Percentiles rank a stretch among this genome's conserved stretches.
phyloP scores from a whole-genome alignment of 1,284 basidiomycete species.

The Afroboletus lepidellus region DNA sequence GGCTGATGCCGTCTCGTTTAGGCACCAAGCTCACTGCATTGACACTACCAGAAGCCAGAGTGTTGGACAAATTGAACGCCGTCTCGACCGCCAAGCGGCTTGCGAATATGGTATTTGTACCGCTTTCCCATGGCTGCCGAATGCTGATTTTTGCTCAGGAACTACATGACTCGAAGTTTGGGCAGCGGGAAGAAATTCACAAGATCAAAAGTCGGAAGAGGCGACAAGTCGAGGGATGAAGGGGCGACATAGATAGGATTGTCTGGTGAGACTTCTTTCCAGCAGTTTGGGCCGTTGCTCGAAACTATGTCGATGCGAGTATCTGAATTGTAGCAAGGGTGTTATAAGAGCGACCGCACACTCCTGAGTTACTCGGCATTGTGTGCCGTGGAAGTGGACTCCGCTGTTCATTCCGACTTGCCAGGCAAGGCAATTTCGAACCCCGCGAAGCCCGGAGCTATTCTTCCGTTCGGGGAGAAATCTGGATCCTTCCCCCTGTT shows the following conservation, averaged over 20 bases:
- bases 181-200: conserved; percentile 82
- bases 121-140: background rate
- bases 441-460: conserved; percentile 16
- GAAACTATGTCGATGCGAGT: too few relatives aligned
- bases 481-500: conserved; percentile 25
- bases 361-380: conserved; percentile 9
- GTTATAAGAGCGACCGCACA: too few relatives aligned
- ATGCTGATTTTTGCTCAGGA: conserved; percentile 51
- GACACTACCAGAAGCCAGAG: conserved; percentile 74
- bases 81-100: conserved; percentile 92
- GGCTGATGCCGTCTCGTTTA: conserved; percentile 30
- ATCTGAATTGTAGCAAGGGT: too few relatives aligned
- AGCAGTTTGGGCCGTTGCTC: background rate
- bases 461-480: conserved; percentile 7
- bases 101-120: conserved; percentile 80
- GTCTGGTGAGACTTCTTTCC: conserved; percentile 11
- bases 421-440: conserved; percentile 10
- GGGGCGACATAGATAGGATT: background rate
- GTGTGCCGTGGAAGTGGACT: conserved; percentile 10
- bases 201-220: conserved; percentile 57
- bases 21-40: conserved; percentile 77
- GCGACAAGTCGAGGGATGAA: conserved; percentile 19
- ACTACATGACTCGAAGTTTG: conserved; percentile 90
- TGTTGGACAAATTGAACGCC: conserved; percentile 83
- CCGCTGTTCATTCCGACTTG: too few relatives aligned